These are phyloP conservation scores for Closterium sp. DNA, from an alignment of 139 green algal species.

Conservation along the genomic window DNA sequence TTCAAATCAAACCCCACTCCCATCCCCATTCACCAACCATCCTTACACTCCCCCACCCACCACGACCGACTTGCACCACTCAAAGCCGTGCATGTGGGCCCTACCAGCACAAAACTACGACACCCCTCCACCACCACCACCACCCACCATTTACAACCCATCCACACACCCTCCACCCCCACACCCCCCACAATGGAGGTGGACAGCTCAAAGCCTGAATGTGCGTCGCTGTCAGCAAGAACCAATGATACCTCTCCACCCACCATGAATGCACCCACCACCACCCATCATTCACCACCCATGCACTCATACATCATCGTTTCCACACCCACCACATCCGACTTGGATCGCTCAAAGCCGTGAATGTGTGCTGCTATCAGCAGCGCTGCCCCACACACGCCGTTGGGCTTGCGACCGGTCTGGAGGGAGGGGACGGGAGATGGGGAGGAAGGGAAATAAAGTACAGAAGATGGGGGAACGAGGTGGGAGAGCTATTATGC, in stretches of 20 bases:
- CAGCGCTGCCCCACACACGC: constrained; percentile 92
- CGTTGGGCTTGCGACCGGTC: constrained; percentile 81
- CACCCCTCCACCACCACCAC: no score
- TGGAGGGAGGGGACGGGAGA: neutral
- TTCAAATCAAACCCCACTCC: neutral
- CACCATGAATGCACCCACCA: no score
- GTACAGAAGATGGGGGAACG: neutral
- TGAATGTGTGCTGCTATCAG: constrained; percentile 92
- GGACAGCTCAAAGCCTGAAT: constrained; percentile 81
- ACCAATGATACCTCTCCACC: no score
- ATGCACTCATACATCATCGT: no score
- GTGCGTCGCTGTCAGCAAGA: constrained; percentile 90
- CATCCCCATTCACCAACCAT: neutral
- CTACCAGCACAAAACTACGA: neutral
- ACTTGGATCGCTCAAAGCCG: constrained; percentile 74
- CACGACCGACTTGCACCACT: neutral
- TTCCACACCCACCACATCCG: constrained; percentile 62
- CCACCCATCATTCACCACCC: no score
- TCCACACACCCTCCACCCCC: no score
- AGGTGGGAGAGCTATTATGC: neutral
- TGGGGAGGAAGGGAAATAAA: neutral
- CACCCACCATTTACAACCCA: no score
- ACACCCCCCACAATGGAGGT: constrained; percentile 70
- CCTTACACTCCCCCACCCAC: neutral
- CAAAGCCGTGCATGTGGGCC: neutral